phyloP scores from a whole-genome alignment of 1,139 yeast genomes.

The Geotrichum europaeum region DNA sequence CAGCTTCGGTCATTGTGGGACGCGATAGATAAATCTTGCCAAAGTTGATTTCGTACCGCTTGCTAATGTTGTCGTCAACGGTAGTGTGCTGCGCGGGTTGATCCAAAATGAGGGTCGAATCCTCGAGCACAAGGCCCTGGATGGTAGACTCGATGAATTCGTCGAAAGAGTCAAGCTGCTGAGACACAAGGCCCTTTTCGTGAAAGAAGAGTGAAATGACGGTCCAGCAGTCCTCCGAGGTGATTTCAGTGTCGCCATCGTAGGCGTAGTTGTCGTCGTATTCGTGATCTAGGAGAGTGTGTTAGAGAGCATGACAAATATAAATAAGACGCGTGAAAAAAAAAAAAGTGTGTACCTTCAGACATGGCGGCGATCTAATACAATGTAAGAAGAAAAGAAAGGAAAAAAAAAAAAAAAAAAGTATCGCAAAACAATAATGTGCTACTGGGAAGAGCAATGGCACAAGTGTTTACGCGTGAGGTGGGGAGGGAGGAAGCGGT shows the following conservation, averaged over 20 bases:
- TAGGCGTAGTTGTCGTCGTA: slow-evolving; percentile 56
- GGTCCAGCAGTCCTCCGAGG: slow-evolving; percentile 99
- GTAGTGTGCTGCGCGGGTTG: slow-evolving; percentile 98
- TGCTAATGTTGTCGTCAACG: slow-evolving; percentile 80
- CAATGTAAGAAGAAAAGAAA: neutral
- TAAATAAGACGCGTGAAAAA: neutral
- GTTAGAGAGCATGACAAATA: neutral
- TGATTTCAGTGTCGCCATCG: slow-evolving; percentile 61
- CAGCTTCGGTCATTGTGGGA: slow-evolving; percentile 98
- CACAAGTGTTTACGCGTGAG: neutral
- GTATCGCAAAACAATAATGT: neutral
- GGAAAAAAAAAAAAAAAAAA: neutral
- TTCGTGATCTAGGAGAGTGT: slow-evolving; percentile 11
- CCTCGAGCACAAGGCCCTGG: slow-evolving; percentile 96
- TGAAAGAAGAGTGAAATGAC: slow-evolving; percentile 94
- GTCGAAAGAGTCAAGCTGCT: slow-evolving; percentile 95
- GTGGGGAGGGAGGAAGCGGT: neutral
- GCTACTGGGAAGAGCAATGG: neutral
- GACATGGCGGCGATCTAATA: slow-evolving; percentile 12
- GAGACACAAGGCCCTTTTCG: slow-evolving; percentile 95
- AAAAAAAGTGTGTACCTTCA: slow-evolving; percentile 13
- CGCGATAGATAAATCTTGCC: slow-evolving; percentile 95
- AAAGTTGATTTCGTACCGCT: slow-evolving; percentile 89
- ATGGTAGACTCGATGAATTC: slow-evolving; percentile 95
- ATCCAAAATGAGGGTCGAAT: slow-evolving; percentile 85